phyloP scores from a whole-genome alignment of 805 yeast species.

The Kregervanrija delftensis region DNA sequence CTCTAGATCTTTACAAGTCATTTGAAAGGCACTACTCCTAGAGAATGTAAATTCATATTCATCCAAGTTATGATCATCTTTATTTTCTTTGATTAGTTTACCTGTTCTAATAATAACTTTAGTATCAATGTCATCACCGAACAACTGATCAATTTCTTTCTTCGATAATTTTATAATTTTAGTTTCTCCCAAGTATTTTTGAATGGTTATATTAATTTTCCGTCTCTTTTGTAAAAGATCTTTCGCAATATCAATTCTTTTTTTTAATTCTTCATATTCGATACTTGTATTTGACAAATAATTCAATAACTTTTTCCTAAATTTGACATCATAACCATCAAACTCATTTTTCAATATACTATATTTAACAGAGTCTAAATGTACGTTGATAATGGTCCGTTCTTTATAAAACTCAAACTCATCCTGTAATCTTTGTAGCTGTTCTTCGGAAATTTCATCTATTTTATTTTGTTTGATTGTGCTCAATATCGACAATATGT shows the following conservation, averaged over 20 bases:
- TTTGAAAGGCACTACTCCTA: conserved; percentile 13
- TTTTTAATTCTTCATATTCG: conserved; percentile 15
- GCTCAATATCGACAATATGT: conserved; percentile 12
- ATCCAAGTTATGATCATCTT: conserved; percentile 9
- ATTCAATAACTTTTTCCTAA: conserved; percentile 13
- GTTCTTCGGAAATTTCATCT: conserved; percentile 10
- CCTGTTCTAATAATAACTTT: conserved; percentile 19
- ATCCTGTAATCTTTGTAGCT: conserved; percentile 13
- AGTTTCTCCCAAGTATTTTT: conserved; percentile 16
- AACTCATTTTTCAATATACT: conserved; percentile 10
- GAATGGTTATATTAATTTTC: conserved; percentile 19
- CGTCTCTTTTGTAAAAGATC: conserved; percentile 19
- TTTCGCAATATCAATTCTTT: conserved; percentile 16
- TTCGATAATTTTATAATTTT: conserved; percentile 17
- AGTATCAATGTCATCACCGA: conserved; percentile 22
- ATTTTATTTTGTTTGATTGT: conserved; percentile 12
- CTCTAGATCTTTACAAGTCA: conserved; percentile 16
- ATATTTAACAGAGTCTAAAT: conserved; percentile 17
- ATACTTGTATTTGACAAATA: conserved; percentile 16
- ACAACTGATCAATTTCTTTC: conserved; percentile 19
- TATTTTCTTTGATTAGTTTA: conserved; percentile 10
- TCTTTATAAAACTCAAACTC: conserved; percentile 14
- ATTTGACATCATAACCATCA: conserved; percentile 14
- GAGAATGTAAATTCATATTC: conserved; percentile 20
- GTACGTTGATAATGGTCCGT: conserved; percentile 13